Percentiles rank a stretch among this genome's conserved stretches.
phyloP scores from a whole-genome alignment of 2,329 filamentous ascomycete genomes.

The Cladosporium cucumerinum region DNA sequence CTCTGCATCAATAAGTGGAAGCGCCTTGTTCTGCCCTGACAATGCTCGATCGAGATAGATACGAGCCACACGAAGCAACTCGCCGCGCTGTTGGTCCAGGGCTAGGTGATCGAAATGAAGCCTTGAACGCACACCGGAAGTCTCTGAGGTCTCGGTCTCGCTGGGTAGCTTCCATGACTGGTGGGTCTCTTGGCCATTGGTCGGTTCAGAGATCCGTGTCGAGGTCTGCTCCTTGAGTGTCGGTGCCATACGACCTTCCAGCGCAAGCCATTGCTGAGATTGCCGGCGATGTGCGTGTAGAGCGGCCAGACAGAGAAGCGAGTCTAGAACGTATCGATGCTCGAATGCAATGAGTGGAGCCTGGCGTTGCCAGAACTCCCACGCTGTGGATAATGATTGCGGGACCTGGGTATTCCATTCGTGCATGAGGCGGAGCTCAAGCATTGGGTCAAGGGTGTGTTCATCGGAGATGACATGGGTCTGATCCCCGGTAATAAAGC shows the following conservation, averaged over 20 bases:
- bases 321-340: conserved; percentile 25
- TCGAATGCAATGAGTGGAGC: conserved; percentile 28
- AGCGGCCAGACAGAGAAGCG: conserved; percentile 27
- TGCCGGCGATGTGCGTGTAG: conserved; percentile 24
- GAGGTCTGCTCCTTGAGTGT: not conserved
- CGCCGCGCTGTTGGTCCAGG: conserved; percentile 3
- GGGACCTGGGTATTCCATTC: conserved; percentile 28
- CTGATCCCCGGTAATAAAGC: too few relatives aligned
- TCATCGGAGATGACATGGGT: not conserved
- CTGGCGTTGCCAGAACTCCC: conserved; percentile 27
- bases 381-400: conserved; percentile 23
- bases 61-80: conserved; percentile 25
- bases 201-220: too few relatives aligned
- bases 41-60: conserved; percentile 28
- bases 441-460: conserved; percentile 16
- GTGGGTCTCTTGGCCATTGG: not conserved
- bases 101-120: not conserved
- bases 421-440: conserved; percentile 29
- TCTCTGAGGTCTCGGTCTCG: not conserved
- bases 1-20: conserved; percentile 20
- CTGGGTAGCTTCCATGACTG: not conserved
- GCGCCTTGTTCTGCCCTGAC: conserved; percentile 23
- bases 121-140: not conserved
- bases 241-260: conserved; percentile 21
- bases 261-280: conserved; percentile 19